Evolutionary conservation across 106 monocot genomes (phyloP).

Genomic region (Narthecium ossifragum): DNA sequence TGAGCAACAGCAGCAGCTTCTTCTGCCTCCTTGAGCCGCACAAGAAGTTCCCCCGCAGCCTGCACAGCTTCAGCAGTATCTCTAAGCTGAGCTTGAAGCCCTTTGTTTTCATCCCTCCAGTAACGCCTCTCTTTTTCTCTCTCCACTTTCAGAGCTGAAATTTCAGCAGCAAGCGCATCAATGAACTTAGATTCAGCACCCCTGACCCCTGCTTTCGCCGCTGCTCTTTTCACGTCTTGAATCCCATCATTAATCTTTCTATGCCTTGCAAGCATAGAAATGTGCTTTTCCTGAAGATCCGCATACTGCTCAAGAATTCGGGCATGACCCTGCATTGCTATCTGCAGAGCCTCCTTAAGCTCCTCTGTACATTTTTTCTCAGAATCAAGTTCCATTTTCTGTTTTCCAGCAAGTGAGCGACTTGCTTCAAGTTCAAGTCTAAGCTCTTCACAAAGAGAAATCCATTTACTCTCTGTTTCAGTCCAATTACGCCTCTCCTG

Average conservation of each 20-base stretch:
- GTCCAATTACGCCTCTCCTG: conserved; percentile 51
- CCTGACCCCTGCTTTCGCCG: conserved; percentile 68
- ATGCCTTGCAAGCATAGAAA: conserved; percentile 63
- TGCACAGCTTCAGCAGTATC: conserved; percentile 97
- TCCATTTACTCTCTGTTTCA: conserved; percentile 82
- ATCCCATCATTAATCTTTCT: conserved; percentile 79
- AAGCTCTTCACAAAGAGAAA: conserved; percentile 74
- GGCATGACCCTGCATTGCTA: conserved; percentile 83
- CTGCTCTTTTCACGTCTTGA: conserved; percentile 72
- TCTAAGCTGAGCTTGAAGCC: conserved; percentile 62
- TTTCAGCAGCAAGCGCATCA: conserved; percentile 77
- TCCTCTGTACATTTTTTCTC: conserved; percentile 86
- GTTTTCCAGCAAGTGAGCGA: conserved; percentile 50
- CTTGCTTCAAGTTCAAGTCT: conserved; percentile 62
- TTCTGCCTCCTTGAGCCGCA: conserved; percentile 87
- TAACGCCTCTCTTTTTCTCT: conserved; percentile 84
- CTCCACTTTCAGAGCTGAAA: conserved; percentile 65
- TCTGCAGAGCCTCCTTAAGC: conserved; percentile 87
- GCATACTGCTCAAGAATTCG: conserved; percentile 92
- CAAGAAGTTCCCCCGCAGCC: conserved; percentile 90
- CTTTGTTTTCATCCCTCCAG: conserved; percentile 88
- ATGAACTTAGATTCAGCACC: conserved; percentile 78
- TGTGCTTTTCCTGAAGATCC: conserved; percentile 93
- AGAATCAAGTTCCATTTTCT: conserved; percentile 63
- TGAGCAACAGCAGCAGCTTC: conserved; percentile 52